Conservation (phyloP, 2,329 filamentous ascomycete species). For the Aspergillus carbonarius region DNA sequence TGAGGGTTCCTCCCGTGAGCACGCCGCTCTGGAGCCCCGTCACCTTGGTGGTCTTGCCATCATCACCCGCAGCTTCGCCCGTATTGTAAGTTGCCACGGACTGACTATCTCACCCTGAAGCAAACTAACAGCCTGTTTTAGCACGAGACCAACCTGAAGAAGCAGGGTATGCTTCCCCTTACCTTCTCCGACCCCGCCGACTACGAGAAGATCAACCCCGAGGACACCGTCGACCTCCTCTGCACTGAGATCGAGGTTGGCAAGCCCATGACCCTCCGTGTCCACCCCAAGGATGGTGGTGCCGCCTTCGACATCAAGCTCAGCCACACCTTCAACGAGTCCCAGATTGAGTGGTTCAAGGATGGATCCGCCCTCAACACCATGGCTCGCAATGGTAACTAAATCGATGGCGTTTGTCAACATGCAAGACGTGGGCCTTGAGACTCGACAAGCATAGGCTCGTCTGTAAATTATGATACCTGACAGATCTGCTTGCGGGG, state of each 20-base stretch:
- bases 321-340: constrained; percentile 95
- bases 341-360: constrained; percentile 99
- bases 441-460: constrained; percentile 8
- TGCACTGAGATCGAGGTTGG: constrained; percentile 88
- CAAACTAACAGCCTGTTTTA: constrained; percentile 26
- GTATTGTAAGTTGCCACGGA: constrained; percentile 63
- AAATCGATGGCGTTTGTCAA: constrained; percentile 18
- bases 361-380: constrained; percentile 97
- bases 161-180: constrained; percentile 99
- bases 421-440: neutral
- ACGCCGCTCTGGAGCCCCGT: constrained; percentile 94
- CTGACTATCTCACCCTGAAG: neutral
- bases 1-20: constrained; percentile 95
- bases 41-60: constrained; percentile 97
- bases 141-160: constrained; percentile 99
- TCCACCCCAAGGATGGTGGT: constrained; percentile 90
- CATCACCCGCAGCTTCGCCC: constrained; percentile 91
- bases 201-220: constrained; percentile 93
- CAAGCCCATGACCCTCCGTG: constrained; percentile 86
- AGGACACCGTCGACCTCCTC: constrained; percentile 87
- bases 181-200: constrained; percentile 93
- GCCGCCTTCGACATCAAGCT: constrained; percentile 78
- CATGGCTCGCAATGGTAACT: constrained; percentile 72
- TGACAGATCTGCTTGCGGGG: neutral
- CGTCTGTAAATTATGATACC: constrained; percentile 24